Evolutionary conservation across 2,329 filamentous ascomycete species (phyloP), one percentile per base, ranked within the genome.

Genomic region (Herpotrichia juniperi): DNA sequence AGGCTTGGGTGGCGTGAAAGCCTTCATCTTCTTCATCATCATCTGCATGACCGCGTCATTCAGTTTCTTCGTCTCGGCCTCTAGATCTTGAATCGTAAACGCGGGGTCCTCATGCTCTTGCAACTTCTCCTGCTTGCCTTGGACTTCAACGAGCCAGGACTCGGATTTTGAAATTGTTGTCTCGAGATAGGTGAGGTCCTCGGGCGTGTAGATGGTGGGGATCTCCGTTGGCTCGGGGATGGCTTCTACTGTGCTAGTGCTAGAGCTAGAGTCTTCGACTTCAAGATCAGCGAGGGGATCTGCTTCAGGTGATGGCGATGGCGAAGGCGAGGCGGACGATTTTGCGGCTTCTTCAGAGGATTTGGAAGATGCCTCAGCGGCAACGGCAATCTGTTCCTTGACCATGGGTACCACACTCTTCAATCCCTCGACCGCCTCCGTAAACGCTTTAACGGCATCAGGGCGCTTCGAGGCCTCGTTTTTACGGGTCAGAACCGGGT

Each of bases 91-190:
- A 59, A 86, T 77, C 1, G 87, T 80, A 9, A 96, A 79, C 6
- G 87, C 87, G 0, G 91, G 90, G 59, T 96, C 86, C 12, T 90
- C 89, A 2, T 85, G 86, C 1, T 80, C 76, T 14, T 81, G 77
- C 2, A 96, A 83, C 61, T 85, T 87, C 25, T 86, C 83, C 74
- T 97, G 93, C 62, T 83, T 82, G 2, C 81, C 78, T 42, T 90
- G 76, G 68, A 89, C 88, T 58, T 88, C 83, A 26, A 86, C 83
- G 17, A 99, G 80, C 93, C 93, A 99, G 17, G 82, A 79, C 14
- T 81, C 77, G 16, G 87, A 84, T 12, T 83, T 81, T 24, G 85
- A 82, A 65, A 87, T 84, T 16, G 86, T 76, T 10, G 83, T 80
- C 46, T 87, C 82, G 21, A 94, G 78, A 42, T 81, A 78, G 35